Evolutionary conservation across 2,329 filamentous ascomycete species (phyloP), one percentile per base, ranked within the genome.

Genomic region (Colletotrichum cereale): DNA sequence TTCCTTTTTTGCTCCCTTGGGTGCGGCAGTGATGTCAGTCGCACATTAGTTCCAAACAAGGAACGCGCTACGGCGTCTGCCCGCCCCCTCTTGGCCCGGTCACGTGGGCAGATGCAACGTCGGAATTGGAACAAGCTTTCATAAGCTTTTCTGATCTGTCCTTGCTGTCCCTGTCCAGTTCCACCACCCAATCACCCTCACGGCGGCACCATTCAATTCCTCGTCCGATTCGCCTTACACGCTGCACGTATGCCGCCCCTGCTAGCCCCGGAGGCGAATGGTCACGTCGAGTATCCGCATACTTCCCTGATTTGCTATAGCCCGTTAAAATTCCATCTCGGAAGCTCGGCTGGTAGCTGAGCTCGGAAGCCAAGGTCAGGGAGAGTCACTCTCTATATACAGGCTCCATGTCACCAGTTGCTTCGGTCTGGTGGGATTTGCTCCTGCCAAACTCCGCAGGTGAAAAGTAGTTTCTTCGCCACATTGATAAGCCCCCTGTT

Each of bases 81-180:
- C 36, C 50, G 58, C 44, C 44, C n/a, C 38, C 36, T 18, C 47
- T 53, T 67, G 48, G 48, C 48, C 48, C 31, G 18, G 68, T 71
- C 68, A 71, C 68, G 68, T 71, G 68, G 68, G 68, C 53, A 58
- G 65, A 63, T 60, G 65, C 68, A 60, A 71, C 68, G 42, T 53
- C 67, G 65, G 65, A 63, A 71, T 55, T 68, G 64, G 68, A 48
- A 63, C 68, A 71, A 71, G 68, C 65, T 68, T 71, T 52, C 26
- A 63, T 53, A 62, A 63, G 65, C 57, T 63, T 71, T 67, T 36
- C n/a, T n/a, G 29, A 14, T 53, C 14, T 31, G 40, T 44, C 36
- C 50, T 42, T 21, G 26, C 21, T 36, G 40, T 48, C 55, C 62
- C 42, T 57, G 61, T 50, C n/a, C 14, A 24, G 42, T 18, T 63